Evolutionary conservation across 495 filamentous ascomycete genomes (phyloP), one percentile per base, ranked within the genome.

Genomic region (Saxispiralis lemnorum): DNA sequence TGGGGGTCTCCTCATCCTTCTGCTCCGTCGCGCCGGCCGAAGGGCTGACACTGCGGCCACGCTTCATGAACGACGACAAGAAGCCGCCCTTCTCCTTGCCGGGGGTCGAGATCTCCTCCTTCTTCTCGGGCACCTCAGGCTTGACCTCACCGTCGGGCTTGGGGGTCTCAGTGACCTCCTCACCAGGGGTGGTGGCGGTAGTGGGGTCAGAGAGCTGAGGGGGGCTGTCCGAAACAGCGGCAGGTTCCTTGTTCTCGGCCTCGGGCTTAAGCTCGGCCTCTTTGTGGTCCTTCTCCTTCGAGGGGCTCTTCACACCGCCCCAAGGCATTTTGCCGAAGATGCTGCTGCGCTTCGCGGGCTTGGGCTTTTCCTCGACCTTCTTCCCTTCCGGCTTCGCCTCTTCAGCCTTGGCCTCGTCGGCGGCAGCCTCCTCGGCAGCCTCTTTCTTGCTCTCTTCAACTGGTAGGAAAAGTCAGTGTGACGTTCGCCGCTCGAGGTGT

Each of bases 51-150:
- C 46, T 49, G n/a, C 50, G 50, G 38, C 49, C 44, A 15, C 48
- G 38, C 45, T 52, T 54, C 36, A 63, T 63, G 35, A 62, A 65
- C 48, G 70, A 67, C 33, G 64, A 69, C 35, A 77, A 66, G 35
- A 74, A 64, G 15, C 65, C 63, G 15, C 62, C 60, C 54, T 66
- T 69, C 47, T 66, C 62, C 20, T 58, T 43, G 28, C 31, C 48
- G 4, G 55, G 52, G 1, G 49, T 46, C 7, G 42, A 4, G 6
- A 35, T 4, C 16, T 42, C 45, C n/a, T 38, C 35, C 14, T 21
- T 19, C 20, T 33, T 39, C 24, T 2, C 30, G 28, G 34, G 41
- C 9, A 42, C 31, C 11, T 41, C 46, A 7, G 46, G 40, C 41
- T 48, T 52, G 35, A 28, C 32, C 10, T 45, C 34, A 14, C 31